phyloP scores from a whole-genome alignment of 139 green algal genomes.

The Prasinococcaceae sp. region DNA sequence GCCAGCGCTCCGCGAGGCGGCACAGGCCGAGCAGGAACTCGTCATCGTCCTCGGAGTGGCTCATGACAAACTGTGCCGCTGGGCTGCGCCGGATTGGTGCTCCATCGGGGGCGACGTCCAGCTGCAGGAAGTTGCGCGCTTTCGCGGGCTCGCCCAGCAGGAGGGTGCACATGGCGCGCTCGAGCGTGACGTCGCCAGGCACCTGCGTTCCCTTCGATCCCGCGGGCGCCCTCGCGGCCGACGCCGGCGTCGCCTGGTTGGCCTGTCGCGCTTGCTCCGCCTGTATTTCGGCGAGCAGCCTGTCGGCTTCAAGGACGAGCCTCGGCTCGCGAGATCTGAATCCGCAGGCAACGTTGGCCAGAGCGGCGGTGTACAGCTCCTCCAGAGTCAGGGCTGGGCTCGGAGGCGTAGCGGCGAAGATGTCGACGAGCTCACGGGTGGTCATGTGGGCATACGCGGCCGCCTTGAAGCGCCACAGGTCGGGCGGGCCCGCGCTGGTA shows the following conservation, averaged over 20 bases:
- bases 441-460: background rate
- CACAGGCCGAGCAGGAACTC: slow-evolving; percentile 20
- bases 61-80: slow-evolving; percentile 13
- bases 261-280: background rate
- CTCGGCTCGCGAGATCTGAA: slow-evolving; percentile 7
- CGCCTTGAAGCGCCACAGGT: background rate
- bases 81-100: too few species aligned
- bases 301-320: slow-evolving; percentile 10
- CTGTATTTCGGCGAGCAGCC: slow-evolving; percentile 12
- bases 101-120: background rate
- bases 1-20: slow-evolving; percentile 13
- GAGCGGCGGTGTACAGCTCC: slow-evolving; percentile 17
- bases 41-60: slow-evolving; percentile 10
- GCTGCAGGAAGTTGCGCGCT: background rate
- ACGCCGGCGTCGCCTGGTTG: background rate
- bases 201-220: background rate
- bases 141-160: slow-evolving; percentile 8
- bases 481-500: background rate
- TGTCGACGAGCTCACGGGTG: background rate
- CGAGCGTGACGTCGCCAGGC: slow-evolving; percentile 9
- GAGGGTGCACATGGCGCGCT: slow-evolving; percentile 25
- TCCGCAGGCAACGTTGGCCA: slow-evolving; percentile 7
- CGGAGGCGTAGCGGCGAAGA: slow-evolving; percentile 1
- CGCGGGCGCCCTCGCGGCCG: background rate
- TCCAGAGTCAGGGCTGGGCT: background rate